These are phyloP conservation scores for Cnidoscolus chayamansa DNA, from an alignment of 441 rosid genomes.

Conservation along the genomic window DNA sequence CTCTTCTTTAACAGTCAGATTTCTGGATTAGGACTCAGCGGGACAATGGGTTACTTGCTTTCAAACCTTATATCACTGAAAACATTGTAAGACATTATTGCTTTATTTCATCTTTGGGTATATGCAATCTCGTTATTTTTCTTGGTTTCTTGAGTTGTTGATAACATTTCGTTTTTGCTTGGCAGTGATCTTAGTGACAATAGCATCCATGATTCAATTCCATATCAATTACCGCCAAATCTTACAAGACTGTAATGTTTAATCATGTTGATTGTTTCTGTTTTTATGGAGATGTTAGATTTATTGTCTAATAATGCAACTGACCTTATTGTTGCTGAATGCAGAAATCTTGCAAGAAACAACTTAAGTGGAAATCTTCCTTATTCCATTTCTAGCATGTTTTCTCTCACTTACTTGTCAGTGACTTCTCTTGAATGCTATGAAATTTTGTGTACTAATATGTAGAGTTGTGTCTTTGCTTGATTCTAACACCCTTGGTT, in stretches of 20 bases:
- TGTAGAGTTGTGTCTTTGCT: conserved; percentile 13
- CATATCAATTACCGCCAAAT: conserved; percentile 92
- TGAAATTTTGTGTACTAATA: conserved; percentile 12
- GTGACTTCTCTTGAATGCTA: conserved; percentile 36
- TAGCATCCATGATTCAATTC: conserved; percentile 70
- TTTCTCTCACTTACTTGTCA: conserved; percentile 70
- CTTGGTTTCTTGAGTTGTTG: conserved; percentile 23
- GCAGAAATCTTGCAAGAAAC: conserved; percentile 86
- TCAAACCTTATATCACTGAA: conserved; percentile 61
- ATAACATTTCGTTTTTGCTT: conserved; percentile 18
- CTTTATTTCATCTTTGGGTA: conserved; percentile 8
- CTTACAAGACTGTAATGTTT: conserved; percentile 82
- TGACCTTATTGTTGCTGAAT: conserved; percentile 20
- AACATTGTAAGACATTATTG: conserved; percentile 50
- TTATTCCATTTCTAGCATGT: conserved; percentile 72
- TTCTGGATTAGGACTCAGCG: conserved; percentile 71
- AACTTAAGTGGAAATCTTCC: conserved; percentile 87
- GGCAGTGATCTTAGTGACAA: conserved; percentile 83
- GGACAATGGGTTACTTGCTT: conserved; percentile 89
- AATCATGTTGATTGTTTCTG: conserved; percentile 10
- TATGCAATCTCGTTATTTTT: conserved; percentile 14
- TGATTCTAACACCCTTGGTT: conserved; percentile 24
- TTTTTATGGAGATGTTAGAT: conserved; percentile 11
- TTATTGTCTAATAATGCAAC: conserved; percentile 5
- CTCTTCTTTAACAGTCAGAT: conserved; percentile 51